Evolutionary conservation across 352 stramenopile genomes (phyloP), one percentile per base, ranked within the genome.

Genomic region (Globisporangium middletonii): DNA sequence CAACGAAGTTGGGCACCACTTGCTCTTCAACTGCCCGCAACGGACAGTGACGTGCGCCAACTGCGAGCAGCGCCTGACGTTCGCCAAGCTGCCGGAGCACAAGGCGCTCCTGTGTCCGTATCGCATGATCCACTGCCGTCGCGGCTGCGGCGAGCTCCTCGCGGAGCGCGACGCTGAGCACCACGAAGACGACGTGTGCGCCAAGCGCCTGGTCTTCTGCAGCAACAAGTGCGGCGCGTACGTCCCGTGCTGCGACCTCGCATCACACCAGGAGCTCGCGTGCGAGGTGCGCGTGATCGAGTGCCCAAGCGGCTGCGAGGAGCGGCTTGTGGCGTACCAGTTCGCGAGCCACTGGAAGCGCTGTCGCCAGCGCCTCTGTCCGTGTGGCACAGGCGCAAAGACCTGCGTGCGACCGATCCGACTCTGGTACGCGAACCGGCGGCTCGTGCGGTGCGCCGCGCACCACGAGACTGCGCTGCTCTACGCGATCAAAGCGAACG

Each of bases 301-400:
- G 46, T 93, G 80, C 58, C 77, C 83, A 0, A 69, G 67, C 15
- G 79, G 72, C 15, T 93, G 83, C 43, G 61, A 68, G 13, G 75
- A 87, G 33, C 53, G 59, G 30, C 71, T 93, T 18, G 75, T 85
- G 4, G 79, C 75, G 1, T 86, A 87, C 59, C 64, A 90, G 46
- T 64, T 70, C n/a, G 68, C 83, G 19, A 56, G 65, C 4, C 83
- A 93, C 57, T 77, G 69, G 68, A 73, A 70, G 35, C 73, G 81
- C 8, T 93, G 83, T 58, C 65, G 69, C 3, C 81, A 93, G 59
- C 79, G 79, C 16, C 54, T 90, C 41, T 73, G 83, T 18, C 62
- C 64, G 1, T 93, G 80, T 47, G 83, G 83, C 26, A 70, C 73
- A 0, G 79, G 83, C 8, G 59, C 69, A 9, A 78, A 72, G 26